A percentile compares a stretch with the other conserved stretches of the same genome.
These are phyloP conservation scores for Cladophialophora exuberans DNA, from an alignment of 2,329 filamentous ascomycete species.

Conservation along the genomic window DNA sequence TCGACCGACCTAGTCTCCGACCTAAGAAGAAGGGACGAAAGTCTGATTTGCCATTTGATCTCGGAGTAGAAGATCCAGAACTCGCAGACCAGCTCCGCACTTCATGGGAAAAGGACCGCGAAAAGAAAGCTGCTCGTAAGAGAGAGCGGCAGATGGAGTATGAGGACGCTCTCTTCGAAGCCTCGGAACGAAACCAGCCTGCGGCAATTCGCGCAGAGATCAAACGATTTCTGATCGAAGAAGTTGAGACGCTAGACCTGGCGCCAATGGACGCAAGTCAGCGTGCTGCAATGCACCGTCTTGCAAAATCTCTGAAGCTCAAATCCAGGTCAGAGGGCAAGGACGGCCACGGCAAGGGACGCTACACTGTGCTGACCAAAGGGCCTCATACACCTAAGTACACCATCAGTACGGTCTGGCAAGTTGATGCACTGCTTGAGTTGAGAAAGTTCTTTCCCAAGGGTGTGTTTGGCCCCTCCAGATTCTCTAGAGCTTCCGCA, in stretches of 20 bases:
- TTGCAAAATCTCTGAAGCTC: conserved; percentile 74
- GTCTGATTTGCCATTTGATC: conserved; percentile 55
- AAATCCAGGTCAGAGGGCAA: conserved; percentile 83
- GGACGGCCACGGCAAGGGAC: conserved; percentile 69
- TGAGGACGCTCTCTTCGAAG: conserved; percentile 65
- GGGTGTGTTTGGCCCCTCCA: conserved; percentile 16
- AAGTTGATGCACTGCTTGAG: conserved; percentile 42
- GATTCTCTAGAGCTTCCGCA: conserved; percentile 5
- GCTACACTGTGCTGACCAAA: conserved; percentile 78
- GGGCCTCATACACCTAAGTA: conserved; percentile 68
- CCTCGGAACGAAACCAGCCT: conserved; percentile 56
- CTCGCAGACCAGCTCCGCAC: conserved; percentile 62
- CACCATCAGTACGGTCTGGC: conserved; percentile 57
- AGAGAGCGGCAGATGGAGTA: conserved; percentile 71
- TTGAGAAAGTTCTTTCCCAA: conserved; percentile 33
- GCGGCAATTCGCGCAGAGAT: conserved; percentile 75
- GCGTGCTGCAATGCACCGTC: conserved; percentile 77
- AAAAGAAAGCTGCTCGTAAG: conserved; percentile 72
- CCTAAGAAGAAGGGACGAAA: conserved; percentile 67
- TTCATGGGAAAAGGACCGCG: conserved; percentile 68
- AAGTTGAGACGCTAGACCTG: conserved; percentile 58
- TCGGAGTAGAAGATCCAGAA: conserved; percentile 65
- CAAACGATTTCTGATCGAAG: conserved; percentile 32
- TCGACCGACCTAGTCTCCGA: conserved; percentile 69
- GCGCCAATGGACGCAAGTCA: conserved; percentile 82